Evolutionary conservation across 2,329 filamentous ascomycete species (phyloP).

Genomic region (Neopestalotiopsis sp.): DNA sequence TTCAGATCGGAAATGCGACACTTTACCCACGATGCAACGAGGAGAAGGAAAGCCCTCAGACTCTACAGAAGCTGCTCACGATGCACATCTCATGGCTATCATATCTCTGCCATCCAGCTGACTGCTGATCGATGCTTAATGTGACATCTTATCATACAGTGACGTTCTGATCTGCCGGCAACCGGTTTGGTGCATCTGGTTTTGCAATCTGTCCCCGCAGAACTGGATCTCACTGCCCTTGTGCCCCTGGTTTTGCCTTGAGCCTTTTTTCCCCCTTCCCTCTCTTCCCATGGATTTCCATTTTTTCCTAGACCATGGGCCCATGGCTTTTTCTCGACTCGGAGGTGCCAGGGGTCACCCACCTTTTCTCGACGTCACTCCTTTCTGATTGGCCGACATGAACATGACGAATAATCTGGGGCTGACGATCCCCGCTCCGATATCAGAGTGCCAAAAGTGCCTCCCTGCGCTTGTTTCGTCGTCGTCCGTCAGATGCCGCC

Average conservation of each 20-base stretch:
- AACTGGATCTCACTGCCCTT: conserved; percentile 2
- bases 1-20: background rate
- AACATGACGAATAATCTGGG: conserved; percentile 4
- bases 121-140: background rate
- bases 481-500: conserved; percentile 1
- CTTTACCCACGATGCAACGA: background rate
- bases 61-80: no score
- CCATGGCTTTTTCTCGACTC: background rate
- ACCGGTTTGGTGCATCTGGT: background rate
- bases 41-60: no score
- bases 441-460: conserved; percentile 20
- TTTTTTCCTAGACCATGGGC: background rate
- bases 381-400: conserved; percentile 11
- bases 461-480: conserved; percentile 7
- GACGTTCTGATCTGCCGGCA: background rate
- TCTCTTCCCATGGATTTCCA: background rate
- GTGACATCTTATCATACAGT: background rate
- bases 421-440: conserved; percentile 19
- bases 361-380: conserved; percentile 16
- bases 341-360: conserved; percentile 6
- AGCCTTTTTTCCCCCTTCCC: background rate
- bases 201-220: background rate
- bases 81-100: background rate
- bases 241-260: background rate
- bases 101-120: background rate